A percentile compares a stretch with the other conserved stretches of the same genome.
Evolutionary conservation across 73 alveolate genomes (phyloP).

Genomic region (Tetrahymena borealis): DNA sequence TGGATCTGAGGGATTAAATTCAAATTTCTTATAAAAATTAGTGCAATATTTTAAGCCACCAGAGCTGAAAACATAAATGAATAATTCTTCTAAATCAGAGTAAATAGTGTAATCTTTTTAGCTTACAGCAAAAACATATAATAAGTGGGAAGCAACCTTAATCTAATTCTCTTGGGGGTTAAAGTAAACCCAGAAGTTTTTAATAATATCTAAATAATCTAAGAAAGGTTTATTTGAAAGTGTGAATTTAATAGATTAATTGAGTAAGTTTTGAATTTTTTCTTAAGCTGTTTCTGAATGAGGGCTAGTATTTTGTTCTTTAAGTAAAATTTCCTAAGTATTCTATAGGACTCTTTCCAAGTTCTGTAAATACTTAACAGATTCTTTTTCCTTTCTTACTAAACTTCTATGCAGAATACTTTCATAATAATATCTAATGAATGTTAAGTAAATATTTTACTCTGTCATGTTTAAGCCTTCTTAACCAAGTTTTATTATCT

Average conservation of each 20-base stretch:
- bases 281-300: background rate
- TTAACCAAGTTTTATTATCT: background rate
- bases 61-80: background rate
- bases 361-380: background rate
- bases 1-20: background rate
- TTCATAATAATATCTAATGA: background rate
- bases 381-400: background rate
- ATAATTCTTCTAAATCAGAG: background rate
- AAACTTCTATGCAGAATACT: background rate
- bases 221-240: background rate
- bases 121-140: background rate
- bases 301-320: background rate
- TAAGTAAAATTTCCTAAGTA: background rate
- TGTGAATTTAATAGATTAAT: background rate
- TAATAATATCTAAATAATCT: background rate
- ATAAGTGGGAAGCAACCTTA: background rate
- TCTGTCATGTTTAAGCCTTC: background rate
- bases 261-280: background rate
- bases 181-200: background rate
- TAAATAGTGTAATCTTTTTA: background rate
- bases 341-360: background rate
- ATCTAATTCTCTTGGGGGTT: background rate
- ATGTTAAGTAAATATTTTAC: background rate
- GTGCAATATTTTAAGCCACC: background rate
- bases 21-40: background rate